phyloP scores from a whole-genome alignment of 768 basidiomycete genomes.

The Lentinus tigrinus region DNA sequence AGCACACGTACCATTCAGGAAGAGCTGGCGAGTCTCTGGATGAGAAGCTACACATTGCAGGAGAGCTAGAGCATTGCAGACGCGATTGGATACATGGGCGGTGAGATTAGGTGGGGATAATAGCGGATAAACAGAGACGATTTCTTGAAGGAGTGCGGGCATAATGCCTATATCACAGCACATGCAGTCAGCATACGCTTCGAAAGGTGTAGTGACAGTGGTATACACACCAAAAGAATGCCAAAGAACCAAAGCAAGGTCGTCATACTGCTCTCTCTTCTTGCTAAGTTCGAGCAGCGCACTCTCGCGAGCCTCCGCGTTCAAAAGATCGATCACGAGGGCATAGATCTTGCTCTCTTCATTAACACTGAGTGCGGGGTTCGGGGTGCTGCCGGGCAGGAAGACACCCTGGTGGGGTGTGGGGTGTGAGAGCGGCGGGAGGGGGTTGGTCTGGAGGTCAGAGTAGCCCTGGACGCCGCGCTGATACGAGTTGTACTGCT shows the following conservation, averaged over 20 bases:
- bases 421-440: conserved; percentile 50
- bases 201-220: background rate
- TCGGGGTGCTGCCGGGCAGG: conserved; percentile 28
- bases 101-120: conserved; percentile 94
- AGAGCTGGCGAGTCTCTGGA: conserved; percentile 91
- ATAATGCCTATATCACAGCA: conserved; percentile 70
- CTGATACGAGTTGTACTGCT: conserved; percentile 58
- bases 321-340: conserved; percentile 85
- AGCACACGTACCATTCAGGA: conserved; percentile 74
- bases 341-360: conserved; percentile 86
- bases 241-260: conserved; percentile 96
- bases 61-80: conserved; percentile 97
- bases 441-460: conserved; percentile 60
- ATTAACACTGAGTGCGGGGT: conserved; percentile 24
- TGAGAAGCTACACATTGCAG: conserved; percentile 99
- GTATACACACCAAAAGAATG: conserved; percentile 83
- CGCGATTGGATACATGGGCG: conserved; percentile 96
- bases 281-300: conserved; percentile 96
- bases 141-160: conserved; percentile 96
- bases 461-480: conserved; percentile 54
- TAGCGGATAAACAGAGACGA: conserved; percentile 96
- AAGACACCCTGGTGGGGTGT: conserved; percentile 39
- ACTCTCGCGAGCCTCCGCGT: conserved; percentile 78
- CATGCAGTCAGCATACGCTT: background rate
- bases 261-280: conserved; percentile 98